Conservation (phyloP, 257 asterid genomes). For the Salvia splendens region DNA sequence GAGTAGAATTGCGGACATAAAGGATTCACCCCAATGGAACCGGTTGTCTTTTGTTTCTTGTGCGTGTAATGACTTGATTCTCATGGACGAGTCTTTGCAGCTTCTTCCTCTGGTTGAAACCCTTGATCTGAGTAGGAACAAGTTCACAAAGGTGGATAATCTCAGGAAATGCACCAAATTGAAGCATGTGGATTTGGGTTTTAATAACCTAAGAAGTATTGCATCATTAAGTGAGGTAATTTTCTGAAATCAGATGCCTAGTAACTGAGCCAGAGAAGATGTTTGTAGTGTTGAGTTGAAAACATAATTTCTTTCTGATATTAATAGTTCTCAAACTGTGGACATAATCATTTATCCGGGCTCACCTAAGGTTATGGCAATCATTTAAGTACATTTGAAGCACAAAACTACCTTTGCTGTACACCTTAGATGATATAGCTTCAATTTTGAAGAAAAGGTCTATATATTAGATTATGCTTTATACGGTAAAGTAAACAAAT, state of each 20-base stretch:
- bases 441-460: background rate
- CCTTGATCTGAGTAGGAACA: conserved; percentile 93
- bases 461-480: conserved; percentile 1
- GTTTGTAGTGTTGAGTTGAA: conserved; percentile 20
- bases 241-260: conserved; percentile 22
- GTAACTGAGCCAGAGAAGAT: conserved; percentile 12
- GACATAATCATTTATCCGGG: too few species aligned
- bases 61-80: conserved; percentile 76
- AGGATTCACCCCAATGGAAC: conserved; percentile 84
- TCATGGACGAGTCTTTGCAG: conserved; percentile 96
- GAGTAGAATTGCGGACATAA: conserved; percentile 84
- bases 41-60: conserved; percentile 85
- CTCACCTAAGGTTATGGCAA: too few species aligned
- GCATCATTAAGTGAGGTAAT: conserved; percentile 77
- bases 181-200: conserved; percentile 90
- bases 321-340: conserved; percentile 7
- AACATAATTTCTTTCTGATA: conserved; percentile 14
- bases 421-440: background rate
- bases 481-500: background rate
- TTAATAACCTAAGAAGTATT: conserved; percentile 81
- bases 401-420: background rate
- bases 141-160: conserved; percentile 86
- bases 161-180: conserved; percentile 78
- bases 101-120: conserved; percentile 89
- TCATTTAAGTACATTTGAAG: background rate